Conservation (phyloP, 2,329 filamentous ascomycete species). For the Pseudogymnoascus sp. region DNA sequence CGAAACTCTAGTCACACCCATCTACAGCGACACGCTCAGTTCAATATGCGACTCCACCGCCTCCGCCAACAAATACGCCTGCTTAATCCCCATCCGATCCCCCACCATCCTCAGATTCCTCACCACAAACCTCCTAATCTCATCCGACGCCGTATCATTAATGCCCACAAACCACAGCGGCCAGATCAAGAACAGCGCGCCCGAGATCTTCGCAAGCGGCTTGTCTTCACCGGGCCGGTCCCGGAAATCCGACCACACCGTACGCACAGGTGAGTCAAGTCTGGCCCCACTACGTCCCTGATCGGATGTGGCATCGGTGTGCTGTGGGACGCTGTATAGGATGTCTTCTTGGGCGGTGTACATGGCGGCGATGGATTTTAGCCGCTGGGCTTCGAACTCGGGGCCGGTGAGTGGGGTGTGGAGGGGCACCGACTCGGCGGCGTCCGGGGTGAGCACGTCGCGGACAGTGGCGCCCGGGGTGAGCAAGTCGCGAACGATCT, state of each 20-base stretch:
- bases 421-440: constrained; percentile 1
- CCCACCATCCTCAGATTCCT: constrained; percentile 19
- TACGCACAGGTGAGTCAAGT: not conserved
- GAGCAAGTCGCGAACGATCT: constrained; percentile 16
- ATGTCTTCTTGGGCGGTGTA: constrained; percentile 18
- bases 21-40: not conserved
- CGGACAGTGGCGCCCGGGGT: constrained; percentile 5
- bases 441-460: no score
- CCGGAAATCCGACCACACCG: not conserved
- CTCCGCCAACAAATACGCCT: constrained; percentile 20
- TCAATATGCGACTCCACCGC: constrained; percentile 9
- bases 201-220: constrained; percentile 14
- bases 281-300: not conserved
- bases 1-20: not conserved
- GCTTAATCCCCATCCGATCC: constrained; percentile 19
- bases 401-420: constrained; percentile 15
- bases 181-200: constrained; percentile 23
- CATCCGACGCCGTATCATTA: constrained; percentile 13
- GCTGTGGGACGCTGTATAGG: constrained; percentile 20
- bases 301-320: constrained; percentile 7
- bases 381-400: constrained; percentile 19
- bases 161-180: constrained; percentile 22
- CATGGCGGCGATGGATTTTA: constrained; percentile 18
- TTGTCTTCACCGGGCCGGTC: not conserved
- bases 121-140: constrained; percentile 16